phyloP scores from a whole-genome alignment of 345 rosid genomes.

The Eucalyptus albens region DNA sequence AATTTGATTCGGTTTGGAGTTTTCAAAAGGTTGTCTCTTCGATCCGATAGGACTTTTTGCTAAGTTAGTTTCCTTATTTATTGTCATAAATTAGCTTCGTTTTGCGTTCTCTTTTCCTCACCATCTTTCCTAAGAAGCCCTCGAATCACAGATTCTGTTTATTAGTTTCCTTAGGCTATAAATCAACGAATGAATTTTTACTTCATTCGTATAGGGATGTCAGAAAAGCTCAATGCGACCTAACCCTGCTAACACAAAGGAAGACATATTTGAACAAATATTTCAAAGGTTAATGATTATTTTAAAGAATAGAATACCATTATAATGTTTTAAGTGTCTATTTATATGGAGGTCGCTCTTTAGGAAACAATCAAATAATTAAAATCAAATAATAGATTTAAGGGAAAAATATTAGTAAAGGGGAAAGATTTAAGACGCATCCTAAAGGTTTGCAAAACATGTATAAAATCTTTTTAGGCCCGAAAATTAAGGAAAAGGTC shows the following conservation, averaged over 20 bases:
- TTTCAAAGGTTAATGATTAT: not conserved
- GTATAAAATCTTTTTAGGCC: no score
- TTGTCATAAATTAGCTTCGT: not conserved
- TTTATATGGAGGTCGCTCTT: no score
- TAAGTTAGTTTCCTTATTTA: not conserved
- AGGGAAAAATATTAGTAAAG: no score
- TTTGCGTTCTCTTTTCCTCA: not conserved
- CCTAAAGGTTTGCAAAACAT: no score
- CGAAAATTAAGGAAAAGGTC: no score
- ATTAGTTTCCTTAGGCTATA: not conserved
- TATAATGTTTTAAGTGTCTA: no score
- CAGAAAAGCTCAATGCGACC: not conserved
- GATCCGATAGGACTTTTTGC: not conserved
- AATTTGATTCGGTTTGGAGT: not conserved
- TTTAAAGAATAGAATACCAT: fast-evolving
- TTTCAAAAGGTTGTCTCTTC: no score
- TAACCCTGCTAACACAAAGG: not conserved
- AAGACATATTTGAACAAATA: not conserved
- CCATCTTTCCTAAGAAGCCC: not conserved
- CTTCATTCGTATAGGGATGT: not conserved
- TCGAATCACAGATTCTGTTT: not conserved
- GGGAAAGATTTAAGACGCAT: no score
- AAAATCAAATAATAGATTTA: no score
- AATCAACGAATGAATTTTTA: not conserved
- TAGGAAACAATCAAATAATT: no score